Conservation (phyloP, 371 early-diverging fungal genomes). For the Mortierella sp. region DNA sequence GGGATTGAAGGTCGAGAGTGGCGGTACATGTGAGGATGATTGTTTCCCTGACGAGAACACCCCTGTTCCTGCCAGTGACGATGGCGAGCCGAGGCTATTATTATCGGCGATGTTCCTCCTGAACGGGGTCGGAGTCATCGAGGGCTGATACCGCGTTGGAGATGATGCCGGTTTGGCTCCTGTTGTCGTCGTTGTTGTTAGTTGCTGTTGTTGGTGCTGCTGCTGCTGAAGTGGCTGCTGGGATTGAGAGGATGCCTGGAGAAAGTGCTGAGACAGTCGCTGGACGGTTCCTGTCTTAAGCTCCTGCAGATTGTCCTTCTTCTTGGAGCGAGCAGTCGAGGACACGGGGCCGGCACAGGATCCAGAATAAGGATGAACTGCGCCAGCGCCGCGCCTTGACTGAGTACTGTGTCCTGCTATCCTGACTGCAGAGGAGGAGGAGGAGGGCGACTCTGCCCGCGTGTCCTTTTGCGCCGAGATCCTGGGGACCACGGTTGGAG, state of each 20-base stretch:
- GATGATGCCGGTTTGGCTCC: conserved; percentile 21
- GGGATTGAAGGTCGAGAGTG: conserved; percentile 13
- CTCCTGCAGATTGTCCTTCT: conserved; percentile 40
- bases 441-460: not conserved
- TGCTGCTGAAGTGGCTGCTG: conserved; percentile 9
- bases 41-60: not conserved
- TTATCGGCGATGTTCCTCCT: conserved; percentile 25
- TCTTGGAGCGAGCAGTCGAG: conserved; percentile 35
- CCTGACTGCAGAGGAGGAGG: not conserved
- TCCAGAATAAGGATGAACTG: not conserved
- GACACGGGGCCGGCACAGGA: not conserved
- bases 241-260: conserved; percentile 33
- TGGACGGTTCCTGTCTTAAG: conserved; percentile 52
- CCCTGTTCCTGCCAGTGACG: not conserved
- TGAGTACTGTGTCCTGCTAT: conserved; percentile 1
- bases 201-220: not conserved
- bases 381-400: conserved; percentile 8
- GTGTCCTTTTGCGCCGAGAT: conserved; percentile 6
- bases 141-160: conserved; percentile 34
- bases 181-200: too few relatives aligned
- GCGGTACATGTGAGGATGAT: conserved; percentile 6
- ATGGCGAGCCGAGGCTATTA: not conserved
- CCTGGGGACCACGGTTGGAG: conserved; percentile 5
- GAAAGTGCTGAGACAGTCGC: conserved; percentile 51
- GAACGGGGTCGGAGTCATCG: conserved; percentile 35